These are phyloP conservation scores for Solanum hybrid DNA, from an alignment of 305 asterid species.

Conservation along the genomic window DNA sequence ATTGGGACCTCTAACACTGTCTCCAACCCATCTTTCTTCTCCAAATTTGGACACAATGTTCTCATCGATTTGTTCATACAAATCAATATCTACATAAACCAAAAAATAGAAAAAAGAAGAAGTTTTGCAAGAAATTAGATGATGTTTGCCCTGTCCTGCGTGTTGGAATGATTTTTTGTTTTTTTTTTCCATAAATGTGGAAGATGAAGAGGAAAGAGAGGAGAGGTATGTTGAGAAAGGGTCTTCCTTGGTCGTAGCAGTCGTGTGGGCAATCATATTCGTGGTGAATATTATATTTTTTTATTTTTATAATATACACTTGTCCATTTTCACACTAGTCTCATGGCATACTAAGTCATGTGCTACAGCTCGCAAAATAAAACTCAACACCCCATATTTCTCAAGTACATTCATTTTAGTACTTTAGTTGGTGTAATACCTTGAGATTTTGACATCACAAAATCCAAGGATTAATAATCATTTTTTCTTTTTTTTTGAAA, in stretches of 20 bases:
- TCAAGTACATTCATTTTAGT: no score
- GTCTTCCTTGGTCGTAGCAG: not conserved
- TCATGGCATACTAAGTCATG: not conserved
- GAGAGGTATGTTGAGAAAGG: not conserved
- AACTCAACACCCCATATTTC: no score
- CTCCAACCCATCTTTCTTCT: slow-evolving; percentile 62
- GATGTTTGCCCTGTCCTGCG: not conserved
- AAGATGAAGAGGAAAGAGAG: not conserved
- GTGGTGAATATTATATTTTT: not conserved
- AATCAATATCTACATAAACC: not conserved
- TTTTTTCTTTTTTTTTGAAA: no score
- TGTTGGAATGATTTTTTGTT: not conserved
- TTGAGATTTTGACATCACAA: not conserved
- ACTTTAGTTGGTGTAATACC: no score
- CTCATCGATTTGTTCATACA: slow-evolving; percentile 30
- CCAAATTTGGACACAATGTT: slow-evolving; percentile 70
- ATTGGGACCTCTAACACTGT: slow-evolving; percentile 85
- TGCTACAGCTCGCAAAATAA: no score
- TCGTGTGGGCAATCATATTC: not conserved
- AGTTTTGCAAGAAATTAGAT: not conserved
- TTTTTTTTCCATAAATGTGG: not conserved
- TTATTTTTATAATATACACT: not conserved
- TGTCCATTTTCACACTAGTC: not conserved
- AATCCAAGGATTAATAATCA: no score
- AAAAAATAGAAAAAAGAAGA: not conserved